phyloP scores from a whole-genome alignment of 1,139 yeast species.

The Candida sanyaensis region DNA sequence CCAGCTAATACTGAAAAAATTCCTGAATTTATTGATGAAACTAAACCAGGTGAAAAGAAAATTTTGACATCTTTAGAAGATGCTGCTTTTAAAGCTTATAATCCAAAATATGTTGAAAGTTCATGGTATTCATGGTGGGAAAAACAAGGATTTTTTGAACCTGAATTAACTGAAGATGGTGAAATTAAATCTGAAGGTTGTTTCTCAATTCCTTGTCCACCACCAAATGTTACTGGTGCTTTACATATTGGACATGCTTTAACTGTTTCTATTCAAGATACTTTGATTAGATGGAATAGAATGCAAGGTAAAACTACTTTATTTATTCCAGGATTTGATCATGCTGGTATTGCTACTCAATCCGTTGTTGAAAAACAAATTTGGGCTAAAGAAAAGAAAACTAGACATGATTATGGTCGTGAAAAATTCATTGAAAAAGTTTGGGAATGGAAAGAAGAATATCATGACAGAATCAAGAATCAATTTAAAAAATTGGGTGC shows the following conservation, averaged over 20 bases:
- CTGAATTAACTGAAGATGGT: constrained; percentile 78
- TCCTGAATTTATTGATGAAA: constrained; percentile 81
- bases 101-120: constrained; percentile 89
- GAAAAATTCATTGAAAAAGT: constrained; percentile 85
- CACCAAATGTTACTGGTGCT: constrained; percentile 99
- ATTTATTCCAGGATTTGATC: constrained; percentile 96
- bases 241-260: constrained; percentile 98
- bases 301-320: constrained; percentile 96
- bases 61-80: constrained; percentile 81
- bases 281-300: constrained; percentile 90
- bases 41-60: constrained; percentile 90
- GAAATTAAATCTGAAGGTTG: constrained; percentile 76
- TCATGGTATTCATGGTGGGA: constrained; percentile 99
- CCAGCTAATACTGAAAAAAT: constrained; percentile 57
- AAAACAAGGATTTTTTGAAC: constrained; percentile 82
- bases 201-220: constrained; percentile 95
- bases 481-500: constrained; percentile 92
- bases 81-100: constrained; percentile 91
- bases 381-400: constrained; percentile 84
- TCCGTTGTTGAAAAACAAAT: constrained; percentile 96
- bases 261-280: constrained; percentile 92
- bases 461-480: constrained; percentile 79
- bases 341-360: constrained; percentile 99
- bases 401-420: constrained; percentile 95
- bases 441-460: constrained; percentile 98